Evolutionary conservation across 495 filamentous ascomycete genomes (phyloP), one percentile per base, ranked within the genome.

Genomic region (Chaetomium cochliodes): DNA sequence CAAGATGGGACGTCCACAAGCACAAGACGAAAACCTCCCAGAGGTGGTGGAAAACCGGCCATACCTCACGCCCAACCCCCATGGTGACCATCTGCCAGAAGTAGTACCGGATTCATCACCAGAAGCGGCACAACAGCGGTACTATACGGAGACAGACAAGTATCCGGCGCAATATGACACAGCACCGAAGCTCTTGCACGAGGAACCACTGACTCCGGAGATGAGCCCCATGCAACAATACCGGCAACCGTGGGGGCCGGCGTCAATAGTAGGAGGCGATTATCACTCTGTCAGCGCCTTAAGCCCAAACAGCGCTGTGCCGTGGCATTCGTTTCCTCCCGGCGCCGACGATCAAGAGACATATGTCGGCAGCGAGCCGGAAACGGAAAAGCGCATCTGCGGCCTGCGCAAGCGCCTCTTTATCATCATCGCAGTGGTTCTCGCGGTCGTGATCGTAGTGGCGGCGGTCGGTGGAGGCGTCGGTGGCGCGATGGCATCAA

Each of bases 381-480:
- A 47, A 18, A 28, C 6, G n/a, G 63, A 64, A 25, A 58, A 39
- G 13, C 47, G 58, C 20, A 75, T 73, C 41, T 73, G 65, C 47
- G 73, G 74, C 0, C 4, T 74, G 20, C 54, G 54, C 18, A 63
- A 64, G 25, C 65, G 67, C 26, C 54, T 60, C n/a, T 73, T 77
- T 39, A 58, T 68, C 62, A 67, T 74, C 26, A 25, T 69, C 3
- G 54, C 51, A 5, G 39, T 64, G 9, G 33, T 60, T 18, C 16
- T 73, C 22, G 65, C 46, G 5, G 12, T 73, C 18, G 42, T 70
- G 44, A 49, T 75, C 20, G 46, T 75, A 9, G 70, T 49, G 2
- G 72, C 65, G 5, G 67, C 64, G 25, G 62, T 75, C 16, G 73
- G 70, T 15, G 74, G 70, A 12, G 70, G 70, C 23, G 67, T 75